These are phyloP conservation scores for Pseudogymnoascus sp. DNA, from an alignment of 2,329 filamentous ascomycete species.

Conservation along the genomic window DNA sequence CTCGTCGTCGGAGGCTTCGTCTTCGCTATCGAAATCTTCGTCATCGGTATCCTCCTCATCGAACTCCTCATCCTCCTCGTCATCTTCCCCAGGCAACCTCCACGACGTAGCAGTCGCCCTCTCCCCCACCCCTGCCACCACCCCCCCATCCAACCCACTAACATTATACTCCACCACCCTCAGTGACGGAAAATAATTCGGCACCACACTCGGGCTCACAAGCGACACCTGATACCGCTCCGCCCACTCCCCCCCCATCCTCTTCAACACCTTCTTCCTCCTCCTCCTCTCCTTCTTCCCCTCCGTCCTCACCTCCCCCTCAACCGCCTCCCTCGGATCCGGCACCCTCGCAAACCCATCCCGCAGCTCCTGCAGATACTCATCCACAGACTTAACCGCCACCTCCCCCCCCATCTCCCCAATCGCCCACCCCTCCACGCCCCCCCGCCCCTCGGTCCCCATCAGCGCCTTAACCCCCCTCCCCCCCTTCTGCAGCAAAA, in stretches of 20 bases:
- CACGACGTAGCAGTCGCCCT: conserved; percentile 14
- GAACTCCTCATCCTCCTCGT: conserved; percentile 8
- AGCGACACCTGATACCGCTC: conserved; percentile 78
- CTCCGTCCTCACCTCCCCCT: conserved; percentile 32
- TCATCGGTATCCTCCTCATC: conserved; percentile 14
- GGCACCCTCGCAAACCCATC: conserved; percentile 71
- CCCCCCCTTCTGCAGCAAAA: conserved; percentile 79
- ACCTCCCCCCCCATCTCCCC: conserved; percentile 45
- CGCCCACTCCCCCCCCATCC: conserved; percentile 71
- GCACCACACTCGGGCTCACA: conserved; percentile 80
- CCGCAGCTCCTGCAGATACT: conserved; percentile 73
- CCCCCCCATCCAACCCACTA: conserved; percentile 32
- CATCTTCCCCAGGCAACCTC: conserved; percentile 9
- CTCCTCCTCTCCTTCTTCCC: conserved; percentile 41
- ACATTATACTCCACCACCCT: conserved; percentile 95
- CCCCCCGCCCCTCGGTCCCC: conserved; percentile 28
- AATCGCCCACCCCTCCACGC: conserved; percentile 24
- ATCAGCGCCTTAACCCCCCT: conserved; percentile 53
- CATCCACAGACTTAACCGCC: conserved; percentile 55
- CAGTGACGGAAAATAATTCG: conserved; percentile 83
- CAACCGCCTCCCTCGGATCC: conserved; percentile 29
- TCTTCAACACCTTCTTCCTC: conserved; percentile 48
- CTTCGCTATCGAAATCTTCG: conserved; percentile 13
- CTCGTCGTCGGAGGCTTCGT: conserved; percentile 20
- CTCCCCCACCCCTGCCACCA: neutral